Percentiles rank a stretch among this genome's conserved stretches.
phyloP scores from a whole-genome alignment of 2,329 filamentous ascomycete species.

The Calonectria pauciramosa region DNA sequence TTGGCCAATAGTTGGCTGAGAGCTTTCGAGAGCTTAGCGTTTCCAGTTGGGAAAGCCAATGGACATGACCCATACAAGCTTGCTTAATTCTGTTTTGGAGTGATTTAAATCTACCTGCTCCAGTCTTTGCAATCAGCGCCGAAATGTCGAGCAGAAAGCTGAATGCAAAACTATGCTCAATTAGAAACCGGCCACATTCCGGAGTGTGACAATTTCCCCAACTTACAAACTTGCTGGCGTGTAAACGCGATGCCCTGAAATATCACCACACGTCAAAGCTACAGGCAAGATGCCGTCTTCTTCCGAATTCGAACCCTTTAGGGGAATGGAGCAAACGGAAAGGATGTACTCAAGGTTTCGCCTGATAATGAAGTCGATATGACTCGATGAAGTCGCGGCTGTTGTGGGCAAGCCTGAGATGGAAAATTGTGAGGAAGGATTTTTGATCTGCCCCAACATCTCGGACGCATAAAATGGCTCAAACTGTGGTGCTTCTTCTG shows the following conservation, averaged over 20 bases:
- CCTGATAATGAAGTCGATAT: neutral
- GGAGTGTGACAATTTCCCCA: neutral
- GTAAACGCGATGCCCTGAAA: neutral
- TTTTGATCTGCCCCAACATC: no score
- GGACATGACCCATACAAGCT: neutral
- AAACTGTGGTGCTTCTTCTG: neutral
- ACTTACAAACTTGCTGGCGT: neutral
- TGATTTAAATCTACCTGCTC: neutral
- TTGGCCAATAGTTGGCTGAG: neutral
- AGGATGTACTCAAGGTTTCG: neutral
- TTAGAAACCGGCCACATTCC: neutral
- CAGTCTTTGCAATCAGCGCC: neutral
- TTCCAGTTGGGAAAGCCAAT: neutral
- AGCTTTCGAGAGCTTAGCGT: neutral
- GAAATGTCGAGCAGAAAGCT: neutral
- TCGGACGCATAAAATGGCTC: neutral
- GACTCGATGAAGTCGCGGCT: neutral
- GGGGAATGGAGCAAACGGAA: neutral
- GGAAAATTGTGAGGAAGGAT: neutral
- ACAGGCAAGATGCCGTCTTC: neutral
- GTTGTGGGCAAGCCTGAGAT: neutral
- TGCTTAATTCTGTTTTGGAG: neutral
- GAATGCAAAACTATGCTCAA: neutral
- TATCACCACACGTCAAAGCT: neutral
- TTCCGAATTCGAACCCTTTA: neutral